These are phyloP conservation scores for Colletotrichum echinochloae DNA, from an alignment of 2,329 filamentous ascomycete species.

Conservation along the genomic window DNA sequence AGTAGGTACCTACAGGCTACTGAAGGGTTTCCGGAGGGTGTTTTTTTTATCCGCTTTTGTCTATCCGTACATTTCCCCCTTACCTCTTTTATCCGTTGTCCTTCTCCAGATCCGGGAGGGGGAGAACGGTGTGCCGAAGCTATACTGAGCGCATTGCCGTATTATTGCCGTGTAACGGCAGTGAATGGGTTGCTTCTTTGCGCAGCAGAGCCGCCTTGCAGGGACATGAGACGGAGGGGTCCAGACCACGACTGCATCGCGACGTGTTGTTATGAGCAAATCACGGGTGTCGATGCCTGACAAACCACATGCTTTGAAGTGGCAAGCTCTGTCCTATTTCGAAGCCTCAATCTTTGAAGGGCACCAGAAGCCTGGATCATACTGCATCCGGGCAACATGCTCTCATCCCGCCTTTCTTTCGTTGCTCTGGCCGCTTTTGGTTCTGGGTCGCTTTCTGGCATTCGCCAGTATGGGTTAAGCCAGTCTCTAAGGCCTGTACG, in stretches of 20 bases:
- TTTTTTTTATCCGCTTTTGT: neutral
- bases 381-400: conserved; percentile 8
- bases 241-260: neutral
- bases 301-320: too few species aligned
- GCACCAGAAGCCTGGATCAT: conserved; percentile 17
- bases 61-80: too few species aligned
- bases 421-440: neutral
- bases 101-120: neutral
- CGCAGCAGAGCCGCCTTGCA: neutral
- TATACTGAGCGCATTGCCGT: neutral
- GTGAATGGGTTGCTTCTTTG: neutral
- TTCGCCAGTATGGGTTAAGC: conserved; percentile 2
- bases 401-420: conserved; percentile 12
- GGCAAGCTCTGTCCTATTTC: too few species aligned
- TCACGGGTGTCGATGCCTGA: too few species aligned
- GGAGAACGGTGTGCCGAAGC: neutral
- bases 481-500: conserved; percentile 1
- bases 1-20: too few species aligned
- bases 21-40: conserved; percentile 5
- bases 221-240: neutral
- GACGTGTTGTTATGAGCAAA: too few species aligned
- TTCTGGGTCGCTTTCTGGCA: conserved; percentile 13
- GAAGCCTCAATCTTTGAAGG: neutral
- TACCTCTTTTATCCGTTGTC: neutral
- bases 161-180: neutral